Evolutionary conservation across 73 alveolate genomes (phyloP), one percentile per base, ranked within the genome.

Genomic region (Stentor roeselii): DNA sequence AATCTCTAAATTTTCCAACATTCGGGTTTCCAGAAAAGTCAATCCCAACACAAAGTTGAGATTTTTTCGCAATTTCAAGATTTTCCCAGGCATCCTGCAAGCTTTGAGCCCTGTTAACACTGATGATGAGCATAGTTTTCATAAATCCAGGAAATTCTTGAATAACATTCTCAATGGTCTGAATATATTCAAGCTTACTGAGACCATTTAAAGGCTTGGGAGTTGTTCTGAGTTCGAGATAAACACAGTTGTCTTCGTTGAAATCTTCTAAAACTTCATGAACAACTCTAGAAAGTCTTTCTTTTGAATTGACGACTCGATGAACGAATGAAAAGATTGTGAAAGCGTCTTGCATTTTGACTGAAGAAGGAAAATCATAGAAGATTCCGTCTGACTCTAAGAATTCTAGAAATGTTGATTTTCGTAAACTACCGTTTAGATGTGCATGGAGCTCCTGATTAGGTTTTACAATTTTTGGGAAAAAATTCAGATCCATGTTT

Each of bases 1-100:
- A 94, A 21, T 93, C 90, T 60, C 39, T 59, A 83, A 96, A 92
- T 37, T 83, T 83, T 6, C 94, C 95, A 34, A 35, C 75, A 32
- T 82, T 84, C 0, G 99, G 99, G 78, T 95, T 94, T 27, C 99
- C 99, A 84, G 96, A 87, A 42, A 93, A 86, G 82, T 96, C 99
- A 34, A 96, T 76, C 30, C 99, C 99, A 36, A 90, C 95, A 42
- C 94, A 83, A 78, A 85, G 78, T 21, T 83, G 76, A 58, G 75
- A 92, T 60, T 89, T 88, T 86, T 89, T 60, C 6, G 94, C 93
- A 32, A 93, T 42, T 74, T 92, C 91, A 3, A 88, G 78, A 14
- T 90, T 83, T 87, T 93, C 95, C 60, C 60, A 15, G 59, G 94
- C 95, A n/a, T 89, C 86, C 77, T 96, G 97, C n/a, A 78, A 42